phyloP scores from a whole-genome alignment of 768 basidiomycete species.

The Termitomyces sp. region DNA sequence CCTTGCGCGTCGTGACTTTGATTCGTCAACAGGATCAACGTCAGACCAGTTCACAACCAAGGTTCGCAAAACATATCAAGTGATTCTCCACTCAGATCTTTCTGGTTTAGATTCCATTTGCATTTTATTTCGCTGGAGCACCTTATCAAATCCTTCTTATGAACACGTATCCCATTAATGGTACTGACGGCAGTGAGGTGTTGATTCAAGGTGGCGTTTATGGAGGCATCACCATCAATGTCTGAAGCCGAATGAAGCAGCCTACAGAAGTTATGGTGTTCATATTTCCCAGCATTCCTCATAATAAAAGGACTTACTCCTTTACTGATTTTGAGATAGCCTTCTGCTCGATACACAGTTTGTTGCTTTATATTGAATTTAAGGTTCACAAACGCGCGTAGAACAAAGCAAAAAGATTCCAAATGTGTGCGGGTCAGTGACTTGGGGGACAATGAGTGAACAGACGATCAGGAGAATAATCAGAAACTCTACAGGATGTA shows the following conservation, averaged over 20 bases:
- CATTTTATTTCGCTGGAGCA: conserved; percentile 4
- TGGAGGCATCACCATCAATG: background rate
- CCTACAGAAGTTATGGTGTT: background rate
- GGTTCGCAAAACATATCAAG: background rate
- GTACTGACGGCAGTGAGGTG: conserved; percentile 10
- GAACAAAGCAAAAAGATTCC: too few species aligned
- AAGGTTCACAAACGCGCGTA: background rate
- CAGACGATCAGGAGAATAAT: too few species aligned
- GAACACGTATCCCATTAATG: background rate
- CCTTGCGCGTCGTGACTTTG: conserved; percentile 9
- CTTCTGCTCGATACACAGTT: too few species aligned
- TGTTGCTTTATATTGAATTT: background rate
- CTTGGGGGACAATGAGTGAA: too few species aligned
- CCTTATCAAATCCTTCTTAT: background rate
- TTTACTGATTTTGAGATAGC: background rate
- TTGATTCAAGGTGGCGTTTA: conserved; percentile 6
- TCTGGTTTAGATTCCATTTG: background rate
- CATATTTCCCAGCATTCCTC: background rate
- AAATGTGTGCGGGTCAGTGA: too few species aligned
- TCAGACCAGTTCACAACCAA: conserved; percentile 7
- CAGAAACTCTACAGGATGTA: too few species aligned
- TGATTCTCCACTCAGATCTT: background rate
- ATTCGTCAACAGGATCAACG: background rate
- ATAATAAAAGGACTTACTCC: background rate
- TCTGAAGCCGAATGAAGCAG: background rate